phyloP scores from a whole-genome alignment of 1,284 basidiomycete genomes.

The Boletus sp. region DNA sequence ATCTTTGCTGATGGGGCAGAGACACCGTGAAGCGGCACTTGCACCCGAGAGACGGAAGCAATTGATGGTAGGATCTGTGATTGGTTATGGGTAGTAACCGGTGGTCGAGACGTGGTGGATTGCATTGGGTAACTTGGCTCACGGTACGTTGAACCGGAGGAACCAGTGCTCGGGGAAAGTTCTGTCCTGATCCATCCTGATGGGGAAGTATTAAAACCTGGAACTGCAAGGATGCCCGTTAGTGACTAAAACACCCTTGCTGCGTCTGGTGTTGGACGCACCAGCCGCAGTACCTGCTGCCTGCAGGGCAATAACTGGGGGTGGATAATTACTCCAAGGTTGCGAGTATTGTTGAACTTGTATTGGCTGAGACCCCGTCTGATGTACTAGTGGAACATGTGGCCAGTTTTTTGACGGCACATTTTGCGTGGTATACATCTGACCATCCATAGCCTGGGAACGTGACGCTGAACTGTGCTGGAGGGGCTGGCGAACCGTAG shows the following conservation, averaged over 20 bases:
- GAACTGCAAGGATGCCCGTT: neutral
- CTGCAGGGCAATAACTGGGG: conserved; percentile 1
- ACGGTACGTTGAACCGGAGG: conserved; percentile 1
- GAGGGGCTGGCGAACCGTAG: neutral
- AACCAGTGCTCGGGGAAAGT: neutral
- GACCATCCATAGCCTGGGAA: conserved; percentile 3
- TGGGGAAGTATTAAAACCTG: conserved; percentile 7
- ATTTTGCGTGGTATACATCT: conserved; percentile 16
- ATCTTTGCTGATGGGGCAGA: neutral
- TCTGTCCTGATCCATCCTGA: neutral
- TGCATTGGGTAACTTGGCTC: conserved; percentile 1
- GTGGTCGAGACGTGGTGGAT: conserved; percentile 2
- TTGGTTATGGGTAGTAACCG: conserved; percentile 2
- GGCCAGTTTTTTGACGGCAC: conserved; percentile 2
- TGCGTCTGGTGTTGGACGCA: conserved; percentile 10
- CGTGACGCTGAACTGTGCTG: neutral
- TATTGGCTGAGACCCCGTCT: conserved; percentile 7
- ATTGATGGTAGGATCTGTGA: conserved; percentile 1
- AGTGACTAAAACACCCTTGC: neutral
- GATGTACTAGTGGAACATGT: conserved; percentile 2
- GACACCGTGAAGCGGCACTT: conserved; percentile 2
- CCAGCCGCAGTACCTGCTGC: conserved; percentile 1
- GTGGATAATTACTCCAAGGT: conserved; percentile 12
- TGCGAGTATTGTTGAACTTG: conserved; percentile 12
- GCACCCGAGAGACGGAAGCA: conserved; percentile 7